Base-by-base conservation (phyloP, 805 yeast species). In the Candida ulmi region DNA sequence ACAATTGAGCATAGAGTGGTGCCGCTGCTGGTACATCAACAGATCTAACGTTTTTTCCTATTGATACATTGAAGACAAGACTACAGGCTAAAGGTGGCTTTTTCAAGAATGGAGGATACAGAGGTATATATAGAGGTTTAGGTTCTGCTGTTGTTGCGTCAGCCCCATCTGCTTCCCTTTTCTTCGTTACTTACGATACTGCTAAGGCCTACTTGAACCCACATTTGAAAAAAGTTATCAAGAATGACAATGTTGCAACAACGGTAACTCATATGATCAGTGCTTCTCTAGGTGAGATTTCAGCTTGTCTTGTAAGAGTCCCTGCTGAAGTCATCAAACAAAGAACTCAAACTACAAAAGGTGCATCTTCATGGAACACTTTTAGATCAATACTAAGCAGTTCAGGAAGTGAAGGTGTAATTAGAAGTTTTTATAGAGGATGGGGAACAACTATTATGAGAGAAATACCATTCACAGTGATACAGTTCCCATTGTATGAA, bases 261-360 rank as follows among this genome's bases (percentile, higher is more conserved):
- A 65, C 75, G 0, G 25, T 70, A 1, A 72, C 82, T 3, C 98
- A 93, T 55, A 93, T 93, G 98, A 43, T 76, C 2, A 70, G 93
- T 18, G 96, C 98, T 1, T 83, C 95, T 1, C 54, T 80, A 12
- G 99, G 99, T 41, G 99, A 93, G 57, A 69, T 88, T 13, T 83
- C 93, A 1, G 99, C 99, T 0, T 93, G 99, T 60, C 62, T 83
- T 42, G 93, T 93, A 2, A 71, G 99, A 42, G 99, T 93, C 1
- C 99, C 99, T 0, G 95, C 95, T 0, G 99, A 93, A 58, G 95
- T 93, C 19, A 79, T 93, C 51, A 93, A 93, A 62, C 99, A 93
- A 63, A 71, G 97, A 42, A 85, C 98, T 1, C 99, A 93, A 60
- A 78, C 96, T 0, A 66, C 78, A 30, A 71, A 68, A 36, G 46